phyloP scores from a whole-genome alignment of 257 asterid genomes.

The Sherardia arvensis region DNA sequence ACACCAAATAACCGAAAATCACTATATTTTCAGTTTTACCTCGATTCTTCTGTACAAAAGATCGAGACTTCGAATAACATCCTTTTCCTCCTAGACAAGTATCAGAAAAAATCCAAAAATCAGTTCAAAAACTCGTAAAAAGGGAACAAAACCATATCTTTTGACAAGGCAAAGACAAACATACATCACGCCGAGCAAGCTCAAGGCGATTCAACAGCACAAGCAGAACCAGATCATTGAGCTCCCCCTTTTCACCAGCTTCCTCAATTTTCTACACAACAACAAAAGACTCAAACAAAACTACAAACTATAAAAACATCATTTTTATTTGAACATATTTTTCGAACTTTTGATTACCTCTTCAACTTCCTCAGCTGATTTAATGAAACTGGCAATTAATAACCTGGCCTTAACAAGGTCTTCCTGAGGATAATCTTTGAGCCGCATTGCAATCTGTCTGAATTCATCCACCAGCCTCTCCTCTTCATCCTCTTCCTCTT shows the following conservation, averaged over 20 bases:
- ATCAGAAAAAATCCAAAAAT: not conserved
- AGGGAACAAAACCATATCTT: not conserved
- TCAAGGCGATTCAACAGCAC: conserved; percentile 92
- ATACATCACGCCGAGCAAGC: conserved; percentile 94
- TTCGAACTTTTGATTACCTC: conserved; percentile 36
- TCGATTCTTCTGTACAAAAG: conserved; percentile 93
- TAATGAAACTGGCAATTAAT: conserved; percentile 76
- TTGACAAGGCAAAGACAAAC: conserved; percentile 23
- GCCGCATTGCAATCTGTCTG: conserved; percentile 56
- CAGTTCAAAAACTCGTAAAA: conserved; percentile 1
- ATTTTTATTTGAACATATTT: no score
- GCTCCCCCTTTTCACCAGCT: conserved; percentile 94
- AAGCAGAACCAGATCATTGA: conserved; percentile 70
- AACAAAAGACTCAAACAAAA: not conserved
- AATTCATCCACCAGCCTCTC: conserved; percentile 74
- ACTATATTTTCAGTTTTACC: conserved; percentile 37
- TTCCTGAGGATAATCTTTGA: conserved; percentile 63
- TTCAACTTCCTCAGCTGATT: conserved; percentile 91
- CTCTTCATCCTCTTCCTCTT: conserved; percentile 78
- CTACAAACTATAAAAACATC: not conserved
- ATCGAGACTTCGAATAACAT: conserved; percentile 90
- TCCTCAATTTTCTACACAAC: conserved; percentile 80
- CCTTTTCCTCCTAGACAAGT: conserved; percentile 74
- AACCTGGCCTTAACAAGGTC: conserved; percentile 72
- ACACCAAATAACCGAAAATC: not conserved